These are phyloP conservation scores for Starmerella gropengiesseri DNA, from an alignment of 805 yeast species.

Conservation along the genomic window DNA sequence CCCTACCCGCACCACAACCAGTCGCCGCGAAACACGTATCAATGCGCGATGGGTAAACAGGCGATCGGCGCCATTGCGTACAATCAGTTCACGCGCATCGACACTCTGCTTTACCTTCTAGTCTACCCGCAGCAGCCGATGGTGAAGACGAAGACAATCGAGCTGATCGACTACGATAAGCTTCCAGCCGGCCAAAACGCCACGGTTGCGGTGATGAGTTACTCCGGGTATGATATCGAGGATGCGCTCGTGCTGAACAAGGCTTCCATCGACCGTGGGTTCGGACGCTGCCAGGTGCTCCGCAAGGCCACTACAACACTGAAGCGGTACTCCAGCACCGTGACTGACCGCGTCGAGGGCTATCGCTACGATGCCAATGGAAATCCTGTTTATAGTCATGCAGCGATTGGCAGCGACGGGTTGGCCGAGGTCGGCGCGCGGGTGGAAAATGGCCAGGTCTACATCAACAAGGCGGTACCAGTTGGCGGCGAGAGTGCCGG, in stretches of 20 bases:
- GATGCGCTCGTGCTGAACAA: conserved; percentile 95
- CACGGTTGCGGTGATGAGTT: conserved; percentile 97
- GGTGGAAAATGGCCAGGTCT: conserved; percentile 86
- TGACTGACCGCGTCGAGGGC: conserved; percentile 84
- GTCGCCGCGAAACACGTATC: conserved; percentile 85
- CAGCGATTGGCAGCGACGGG: conserved; percentile 85
- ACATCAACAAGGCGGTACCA: conserved; percentile 87
- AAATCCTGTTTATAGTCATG: conserved; percentile 71
- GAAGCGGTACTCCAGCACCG: conserved; percentile 87
- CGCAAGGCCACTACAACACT: conserved; percentile 81
- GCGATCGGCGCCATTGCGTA: conserved; percentile 99
- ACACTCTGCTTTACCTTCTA: conserved; percentile 84
- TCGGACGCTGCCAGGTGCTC: conserved; percentile 93
- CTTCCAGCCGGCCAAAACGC: conserved; percentile 99
- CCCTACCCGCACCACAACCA: conserved; percentile 91
- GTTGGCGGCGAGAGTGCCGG: conserved; percentile 48
- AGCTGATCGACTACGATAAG: conserved; percentile 87
- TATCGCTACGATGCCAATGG: conserved; percentile 55
- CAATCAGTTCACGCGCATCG: conserved; percentile 91
- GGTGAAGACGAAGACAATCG: conserved; percentile 97
- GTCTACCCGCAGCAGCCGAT: conserved; percentile 99
- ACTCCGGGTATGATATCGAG: conserved; percentile 97
- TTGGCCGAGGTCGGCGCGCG: conserved; percentile 90
- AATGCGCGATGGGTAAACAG: conserved; percentile 96
- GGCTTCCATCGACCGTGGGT: conserved; percentile 89